Evolutionary conservation across 805 yeast genomes (phyloP).

Genomic region (Pachysolen tannophilus): DNA sequence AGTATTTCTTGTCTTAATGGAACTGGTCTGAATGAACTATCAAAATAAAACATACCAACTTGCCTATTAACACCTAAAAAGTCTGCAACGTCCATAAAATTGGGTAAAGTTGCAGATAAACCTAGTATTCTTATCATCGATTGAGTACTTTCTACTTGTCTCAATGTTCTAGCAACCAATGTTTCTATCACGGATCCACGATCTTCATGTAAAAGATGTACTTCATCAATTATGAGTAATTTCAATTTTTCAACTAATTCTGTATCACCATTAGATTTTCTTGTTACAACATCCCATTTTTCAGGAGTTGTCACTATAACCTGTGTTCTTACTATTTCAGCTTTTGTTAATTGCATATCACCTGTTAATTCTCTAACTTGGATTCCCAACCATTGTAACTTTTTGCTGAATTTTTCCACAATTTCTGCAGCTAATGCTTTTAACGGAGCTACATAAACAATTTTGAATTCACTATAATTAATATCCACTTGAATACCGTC

Average conservation of each 20-base stretch:
- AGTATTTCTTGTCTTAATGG: constrained; percentile 83
- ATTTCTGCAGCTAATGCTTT: constrained; percentile 96
- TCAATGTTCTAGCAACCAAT: constrained; percentile 82
- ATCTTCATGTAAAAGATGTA: constrained; percentile 92
- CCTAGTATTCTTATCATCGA: constrained; percentile 92
- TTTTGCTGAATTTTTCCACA: constrained; percentile 77
- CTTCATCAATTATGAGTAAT: constrained; percentile 89
- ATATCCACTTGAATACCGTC: constrained; percentile 52
- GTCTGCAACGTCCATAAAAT: constrained; percentile 88
- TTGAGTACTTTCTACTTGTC: constrained; percentile 94
- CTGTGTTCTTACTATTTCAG: constrained; percentile 77
- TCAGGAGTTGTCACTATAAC: constrained; percentile 92
- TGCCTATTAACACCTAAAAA: constrained; percentile 86
- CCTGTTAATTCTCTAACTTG: constrained; percentile 87
- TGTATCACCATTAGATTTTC: constrained; percentile 84
- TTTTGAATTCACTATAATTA: constrained; percentile 78
- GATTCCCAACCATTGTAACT: constrained; percentile 79
- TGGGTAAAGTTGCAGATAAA: constrained; percentile 88
- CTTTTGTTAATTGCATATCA: constrained; percentile 84
- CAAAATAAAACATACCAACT: constrained; percentile 91
- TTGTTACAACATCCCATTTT: constrained; percentile 96
- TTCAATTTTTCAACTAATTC: constrained; percentile 81
- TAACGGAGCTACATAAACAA: constrained; percentile 87
- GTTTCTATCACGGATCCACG: constrained; percentile 98
- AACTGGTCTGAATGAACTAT: constrained; percentile 86